Evolutionary conservation across 2,329 filamentous ascomycete species (phyloP).

Genomic region (Ceratocystis diversiconidia): DNA sequence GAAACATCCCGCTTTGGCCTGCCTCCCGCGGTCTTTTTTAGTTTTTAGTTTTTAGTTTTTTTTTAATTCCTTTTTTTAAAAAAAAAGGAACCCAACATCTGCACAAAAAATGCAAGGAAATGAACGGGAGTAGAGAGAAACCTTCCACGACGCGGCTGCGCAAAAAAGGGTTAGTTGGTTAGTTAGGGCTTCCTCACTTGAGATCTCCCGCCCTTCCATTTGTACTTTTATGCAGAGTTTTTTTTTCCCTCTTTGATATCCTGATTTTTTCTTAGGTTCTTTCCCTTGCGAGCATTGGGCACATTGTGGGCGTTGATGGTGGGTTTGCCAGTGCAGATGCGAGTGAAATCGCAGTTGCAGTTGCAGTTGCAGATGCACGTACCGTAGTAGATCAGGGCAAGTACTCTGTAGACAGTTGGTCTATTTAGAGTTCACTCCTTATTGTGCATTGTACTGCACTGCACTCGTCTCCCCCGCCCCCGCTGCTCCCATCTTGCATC

Average conservation of each 20-base stretch:
- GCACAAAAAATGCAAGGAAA: not conserved
- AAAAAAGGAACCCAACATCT: not conserved
- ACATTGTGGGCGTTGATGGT: not conserved
- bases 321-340: not conserved
- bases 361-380: not conserved
- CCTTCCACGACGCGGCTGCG: not conserved
- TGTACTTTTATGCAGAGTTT: not conserved
- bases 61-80: too few species aligned
- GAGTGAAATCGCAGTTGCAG: not conserved
- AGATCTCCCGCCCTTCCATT: too few species aligned
- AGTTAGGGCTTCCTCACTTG: not conserved
- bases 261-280: not conserved
- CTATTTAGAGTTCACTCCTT: not conserved
- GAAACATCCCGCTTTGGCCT: not conserved
- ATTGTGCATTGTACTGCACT: not conserved
- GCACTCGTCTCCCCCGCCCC: not conserved
- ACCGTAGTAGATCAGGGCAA: slow-evolving; percentile 2
- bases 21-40: too few species aligned
- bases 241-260: not conserved
- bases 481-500: not conserved
- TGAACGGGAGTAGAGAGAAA: too few species aligned
- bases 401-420: slow-evolving; percentile 5
- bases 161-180: not conserved
- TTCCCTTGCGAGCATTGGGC: not conserved
- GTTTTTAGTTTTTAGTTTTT: too few species aligned